phyloP scores from a whole-genome alignment of 1,139 yeast genomes.

The Debaryomycetaceae sp. region DNA sequence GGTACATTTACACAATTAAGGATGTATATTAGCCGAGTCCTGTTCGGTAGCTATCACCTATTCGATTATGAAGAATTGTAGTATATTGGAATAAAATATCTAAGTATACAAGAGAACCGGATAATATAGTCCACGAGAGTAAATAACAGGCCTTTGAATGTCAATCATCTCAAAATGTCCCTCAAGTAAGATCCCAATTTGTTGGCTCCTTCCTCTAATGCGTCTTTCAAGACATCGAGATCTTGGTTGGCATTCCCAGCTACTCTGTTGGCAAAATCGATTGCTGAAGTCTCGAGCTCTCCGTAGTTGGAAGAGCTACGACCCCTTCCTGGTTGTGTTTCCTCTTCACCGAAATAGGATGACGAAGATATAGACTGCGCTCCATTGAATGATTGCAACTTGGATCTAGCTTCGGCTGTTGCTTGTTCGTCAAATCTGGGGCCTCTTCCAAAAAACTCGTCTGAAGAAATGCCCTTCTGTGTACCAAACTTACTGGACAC shows the following conservation, averaged over 20 bases:
- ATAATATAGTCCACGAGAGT: slow-evolving; percentile 1
- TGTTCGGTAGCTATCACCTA: too few species aligned
- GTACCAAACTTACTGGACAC: slow-evolving; percentile 75
- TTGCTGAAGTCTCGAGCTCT: slow-evolving; percentile 54
- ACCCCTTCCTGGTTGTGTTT: slow-evolving; percentile 27
- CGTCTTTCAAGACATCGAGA: slow-evolving; percentile 82
- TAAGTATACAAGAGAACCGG: slow-evolving; percentile 3
- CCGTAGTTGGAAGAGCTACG: slow-evolving; percentile 21
- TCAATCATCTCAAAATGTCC: slow-evolving; percentile 61
- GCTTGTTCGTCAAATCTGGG: slow-evolving; percentile 72
- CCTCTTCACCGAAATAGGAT: slow-evolving; percentile 88
- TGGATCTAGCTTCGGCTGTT: slow-evolving; percentile 72
- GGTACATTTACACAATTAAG: too few species aligned
- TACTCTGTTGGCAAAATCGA: slow-evolving; percentile 67
- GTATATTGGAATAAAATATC: neutral
- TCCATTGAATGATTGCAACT: slow-evolving; percentile 76
- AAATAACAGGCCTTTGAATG: neutral
- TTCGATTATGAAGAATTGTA: neutral
- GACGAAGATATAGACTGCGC: slow-evolving; percentile 90
- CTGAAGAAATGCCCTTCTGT: slow-evolving; percentile 94
- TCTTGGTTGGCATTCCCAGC: slow-evolving; percentile 82
- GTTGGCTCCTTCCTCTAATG: slow-evolving; percentile 92
- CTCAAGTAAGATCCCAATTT: slow-evolving; percentile 80
- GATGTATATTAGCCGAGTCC: too few species aligned
- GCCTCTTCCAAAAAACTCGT: slow-evolving; percentile 89